A percentile compares a stretch with the other conserved stretches of the same genome.
phyloP scores from a whole-genome alignment of 2,329 filamentous ascomycete genomes.

The Polytolypa hystricis region DNA sequence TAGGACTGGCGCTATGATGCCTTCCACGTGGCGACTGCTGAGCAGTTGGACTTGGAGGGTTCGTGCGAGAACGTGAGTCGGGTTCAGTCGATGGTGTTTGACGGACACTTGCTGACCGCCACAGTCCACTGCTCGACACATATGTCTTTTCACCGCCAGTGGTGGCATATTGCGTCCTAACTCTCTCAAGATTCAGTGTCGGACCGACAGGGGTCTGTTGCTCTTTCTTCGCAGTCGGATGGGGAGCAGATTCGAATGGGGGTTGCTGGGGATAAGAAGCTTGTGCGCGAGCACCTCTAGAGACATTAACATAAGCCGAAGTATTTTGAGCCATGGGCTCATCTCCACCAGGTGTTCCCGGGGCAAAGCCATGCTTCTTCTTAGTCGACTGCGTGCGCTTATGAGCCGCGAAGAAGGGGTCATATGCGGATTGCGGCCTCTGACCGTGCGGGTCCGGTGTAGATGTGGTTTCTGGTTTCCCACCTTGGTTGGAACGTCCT shows the following conservation, averaged over 20 bases:
- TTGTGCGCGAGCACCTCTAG: constrained; percentile 23
- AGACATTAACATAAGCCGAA: constrained; percentile 36
- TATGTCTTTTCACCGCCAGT: constrained; percentile 47
- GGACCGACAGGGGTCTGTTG: constrained; percentile 15
- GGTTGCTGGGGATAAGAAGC: constrained; percentile 23
- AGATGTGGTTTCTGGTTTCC: constrained; percentile 6
- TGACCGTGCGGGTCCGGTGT: constrained; percentile 9
- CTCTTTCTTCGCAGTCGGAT: constrained; percentile 32
- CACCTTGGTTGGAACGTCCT: constrained; percentile 15
- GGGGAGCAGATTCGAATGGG: constrained; percentile 27
- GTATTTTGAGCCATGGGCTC: constrained; percentile 45
- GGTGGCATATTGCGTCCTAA: constrained; percentile 44
- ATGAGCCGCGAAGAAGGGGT: constrained; percentile 25
- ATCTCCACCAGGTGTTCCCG: constrained; percentile 47
- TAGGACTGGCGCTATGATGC: constrained; percentile 36
- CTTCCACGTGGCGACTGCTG: constrained; percentile 18
- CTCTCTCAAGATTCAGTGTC: constrained; percentile 35
- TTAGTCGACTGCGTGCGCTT: constrained; percentile 34
- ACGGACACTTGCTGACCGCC: constrained; percentile 43
- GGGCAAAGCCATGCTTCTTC: constrained; percentile 47
- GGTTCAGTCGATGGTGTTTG: constrained; percentile 33
- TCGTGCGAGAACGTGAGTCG: constrained; percentile 23
- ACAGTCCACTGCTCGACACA: constrained; percentile 40
- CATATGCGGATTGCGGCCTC: constrained; percentile 30
- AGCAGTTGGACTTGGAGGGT: constrained; percentile 24